Percentiles rank a stretch among this genome's conserved stretches.
Conservation (phyloP, 352 stramenopile species). For the Phytophthora kernoviae region DNA sequence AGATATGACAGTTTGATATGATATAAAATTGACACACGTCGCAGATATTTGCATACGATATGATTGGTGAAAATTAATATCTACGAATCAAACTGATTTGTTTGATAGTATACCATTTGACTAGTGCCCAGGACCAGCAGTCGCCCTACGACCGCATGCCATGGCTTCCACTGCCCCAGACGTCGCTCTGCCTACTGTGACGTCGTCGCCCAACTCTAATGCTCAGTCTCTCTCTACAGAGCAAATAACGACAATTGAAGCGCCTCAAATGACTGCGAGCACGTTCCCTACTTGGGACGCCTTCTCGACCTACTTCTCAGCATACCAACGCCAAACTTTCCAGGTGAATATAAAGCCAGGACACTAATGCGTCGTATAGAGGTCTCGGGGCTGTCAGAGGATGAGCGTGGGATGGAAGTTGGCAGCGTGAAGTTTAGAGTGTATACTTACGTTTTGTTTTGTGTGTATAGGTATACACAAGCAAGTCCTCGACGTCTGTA, state of each 20-base stretch:
- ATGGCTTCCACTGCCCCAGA: neutral
- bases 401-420: neutral
- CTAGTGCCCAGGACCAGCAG: too few species aligned
- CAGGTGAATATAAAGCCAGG: neutral
- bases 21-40: too few species aligned
- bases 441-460: neutral
- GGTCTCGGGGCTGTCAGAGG: neutral
- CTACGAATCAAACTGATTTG: too few species aligned
- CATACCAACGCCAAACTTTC: slow-evolving; percentile 26
- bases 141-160: too few species aligned
- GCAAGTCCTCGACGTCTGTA: slow-evolving; percentile 24
- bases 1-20: too few species aligned
- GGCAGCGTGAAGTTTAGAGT: neutral
- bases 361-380: neutral
- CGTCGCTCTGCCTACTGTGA: too few species aligned
- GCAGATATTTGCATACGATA: too few species aligned
- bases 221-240: neutral
- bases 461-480: slow-evolving; percentile 9
- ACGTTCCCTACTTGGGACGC: slow-evolving; percentile 22
- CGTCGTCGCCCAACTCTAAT: neutral
- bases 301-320: slow-evolving; percentile 17
- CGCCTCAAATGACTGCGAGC: slow-evolving; percentile 12
- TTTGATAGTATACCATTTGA: too few species aligned
- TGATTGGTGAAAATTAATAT: too few species aligned
- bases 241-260: slow-evolving; percentile 8